Evolutionary conservation across 495 filamentous ascomycete species (phyloP), one percentile per base, ranked within the genome.

Genomic region (Penicillium alfredii): DNA sequence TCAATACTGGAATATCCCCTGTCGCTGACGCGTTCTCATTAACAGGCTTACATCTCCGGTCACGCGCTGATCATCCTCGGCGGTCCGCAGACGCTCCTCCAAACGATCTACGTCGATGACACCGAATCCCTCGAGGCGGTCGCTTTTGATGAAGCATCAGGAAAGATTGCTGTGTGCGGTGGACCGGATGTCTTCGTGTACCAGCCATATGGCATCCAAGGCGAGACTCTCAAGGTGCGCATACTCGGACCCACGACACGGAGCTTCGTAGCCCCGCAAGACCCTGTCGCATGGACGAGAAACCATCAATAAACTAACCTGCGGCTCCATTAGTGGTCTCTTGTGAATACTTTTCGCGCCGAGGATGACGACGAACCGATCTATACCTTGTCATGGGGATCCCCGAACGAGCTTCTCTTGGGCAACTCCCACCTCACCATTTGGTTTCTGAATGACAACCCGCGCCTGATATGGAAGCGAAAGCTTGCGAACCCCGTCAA

Each of bases 91-190:
- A 70, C 76, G 36, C 73, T 94, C 48, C 68, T 94, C 20, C 90
- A 97, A 63, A 96, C 90, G 0, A 85, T 88, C 40, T 95, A 94
- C 65, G 76, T 88, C 53, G 81, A 92, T 45, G 81, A 88, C 56
- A 72, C 77, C 23, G 66, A 75, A 5, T 64, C 66, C 4, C 74
- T 97, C 23, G 74, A 88, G 29, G 79, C 84, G 8, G 73, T 94
- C 16, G 71, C 77, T 11, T 75, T 96, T 40, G 82, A 93, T 47
- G 84, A 94, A 47, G 64, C 66, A 9, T 79, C 87, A 19, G 92
- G 88, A 6, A 94, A 87, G 69, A 85, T 98, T 58, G 88, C 87
- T 20, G 73, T 77, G 31, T 82, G 76, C 57, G 74, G 80, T 18
- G 68, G 69, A 4, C 61, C 61, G n/a, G 68, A 70, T 40, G 74